Conservation (phyloP, 2,329 filamentous ascomycete species). For the Neoascochyta sp. region DNA sequence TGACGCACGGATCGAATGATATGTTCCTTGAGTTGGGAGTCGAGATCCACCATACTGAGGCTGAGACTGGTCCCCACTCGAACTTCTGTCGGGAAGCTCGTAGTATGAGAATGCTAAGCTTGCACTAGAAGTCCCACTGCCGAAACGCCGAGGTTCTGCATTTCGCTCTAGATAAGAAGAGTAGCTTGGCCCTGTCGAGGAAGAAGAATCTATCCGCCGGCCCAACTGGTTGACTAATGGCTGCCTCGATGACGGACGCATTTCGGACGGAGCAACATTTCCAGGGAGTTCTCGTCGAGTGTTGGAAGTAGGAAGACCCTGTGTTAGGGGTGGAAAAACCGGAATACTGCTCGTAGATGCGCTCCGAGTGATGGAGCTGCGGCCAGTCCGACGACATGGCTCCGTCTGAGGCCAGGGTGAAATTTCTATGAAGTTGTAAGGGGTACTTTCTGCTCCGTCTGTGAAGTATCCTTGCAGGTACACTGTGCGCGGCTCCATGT, state of each 20-base stretch:
- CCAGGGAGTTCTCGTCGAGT: too few relatives aligned
- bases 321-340: conserved; percentile 5
- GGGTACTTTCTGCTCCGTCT: neutral
- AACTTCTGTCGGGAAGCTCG: conserved; percentile 24
- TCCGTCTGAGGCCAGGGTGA: conserved; percentile 16
- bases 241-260: too few relatives aligned
- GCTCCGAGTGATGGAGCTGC: conserved; percentile 14
- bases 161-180: too few relatives aligned
- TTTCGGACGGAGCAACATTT: too few relatives aligned
- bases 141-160: too few relatives aligned
- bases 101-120: conserved; percentile 34
- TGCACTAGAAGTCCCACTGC: conserved; percentile 26
- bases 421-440: conserved; percentile 8
- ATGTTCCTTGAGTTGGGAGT: conserved; percentile 15
- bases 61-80: conserved; percentile 21
- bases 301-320: too few relatives aligned
- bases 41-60: conserved; percentile 25
- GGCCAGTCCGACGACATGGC: conserved; percentile 14
- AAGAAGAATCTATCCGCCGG: too few relatives aligned
- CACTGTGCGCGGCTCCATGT: conserved; percentile 1
- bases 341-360: conserved; percentile 22
- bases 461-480: conserved; percentile 10
- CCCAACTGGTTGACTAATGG: too few relatives aligned
- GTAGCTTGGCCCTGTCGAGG: too few relatives aligned
- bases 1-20: conserved; percentile 18